Evolutionary conservation across 2,329 filamentous ascomycete species (phyloP), one percentile per base, ranked within the genome.

Genomic region (Sporothrix brasiliensis): DNA sequence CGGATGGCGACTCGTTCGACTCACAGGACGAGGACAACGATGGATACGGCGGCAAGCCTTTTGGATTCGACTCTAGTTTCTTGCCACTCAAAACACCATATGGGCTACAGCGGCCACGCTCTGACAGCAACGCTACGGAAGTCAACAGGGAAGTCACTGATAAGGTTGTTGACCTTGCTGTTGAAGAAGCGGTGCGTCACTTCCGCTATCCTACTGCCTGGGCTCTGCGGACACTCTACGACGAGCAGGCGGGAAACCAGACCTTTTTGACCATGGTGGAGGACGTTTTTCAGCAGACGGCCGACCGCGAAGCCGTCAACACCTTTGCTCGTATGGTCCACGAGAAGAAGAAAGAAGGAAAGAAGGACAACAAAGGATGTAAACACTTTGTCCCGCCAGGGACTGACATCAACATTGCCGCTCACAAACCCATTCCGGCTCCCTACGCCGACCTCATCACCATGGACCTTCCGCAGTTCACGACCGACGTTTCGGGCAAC

Each of bases 181-280:
- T 89, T 41, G 83, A 87, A 11, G 83, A 88, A 75, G 87, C 87
- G 5, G 77, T 90, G 65, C 79, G 82, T 71, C 83, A 86, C 75
- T 81, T 82, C 72, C 85, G 86, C 71, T 89, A 87, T 76, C 86
- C 87, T 69, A 89, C 87, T 10, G 88, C 88, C 2, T 89, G 84
- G 80, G 87, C 88, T 54, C 80, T 90, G 71, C 83, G 87, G 68
- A 84, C 82, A 16, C 80, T 89, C 72, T 89, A 88, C 77, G 86
- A 89, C 73, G 86, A 89, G 75, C 83, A 85, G 72, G 81, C 81
- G 58, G 77, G 79, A 52, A 82, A 88, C 73, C 78, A 81, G 19
- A 79, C 79, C 49, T 87, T 89, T 75, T 80, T 89, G 71, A 79
- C 81, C 72, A 84, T 89, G 81, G 79, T 89, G 60, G 85, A 87